These are phyloP conservation scores for Sclerotinia sclerotiorum DNA, from an alignment of 2,329 filamentous ascomycete species.

Conservation along the genomic window DNA sequence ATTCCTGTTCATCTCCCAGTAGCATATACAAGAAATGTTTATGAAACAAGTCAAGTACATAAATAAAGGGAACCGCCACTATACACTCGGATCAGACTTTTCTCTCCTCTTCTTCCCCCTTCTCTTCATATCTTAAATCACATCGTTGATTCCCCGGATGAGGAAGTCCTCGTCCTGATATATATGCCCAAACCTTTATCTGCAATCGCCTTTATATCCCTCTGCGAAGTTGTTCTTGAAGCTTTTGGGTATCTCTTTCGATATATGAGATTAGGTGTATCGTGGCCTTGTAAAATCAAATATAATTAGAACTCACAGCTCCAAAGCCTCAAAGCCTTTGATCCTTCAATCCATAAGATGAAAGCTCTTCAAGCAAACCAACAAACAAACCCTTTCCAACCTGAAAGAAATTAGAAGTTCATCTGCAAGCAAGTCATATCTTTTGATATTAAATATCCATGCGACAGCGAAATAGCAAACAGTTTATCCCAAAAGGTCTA, in stretches of 20 bases:
- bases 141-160: neutral
- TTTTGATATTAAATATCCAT: neutral
- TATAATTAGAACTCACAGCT: neutral
- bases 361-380: neutral
- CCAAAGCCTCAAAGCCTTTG: neutral
- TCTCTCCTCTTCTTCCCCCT: neutral
- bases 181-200: neutral
- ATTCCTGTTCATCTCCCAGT: neutral
- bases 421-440: neutral
- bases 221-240: neutral
- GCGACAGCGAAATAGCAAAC: neutral
- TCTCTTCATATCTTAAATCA: neutral
- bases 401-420: neutral
- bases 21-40: neutral
- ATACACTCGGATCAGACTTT: neutral
- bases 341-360: too few relatives aligned
- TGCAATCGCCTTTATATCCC: neutral
- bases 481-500: neutral
- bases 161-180: neutral
- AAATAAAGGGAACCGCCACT: neutral
- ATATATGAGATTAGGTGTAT: neutral
- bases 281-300: neutral
- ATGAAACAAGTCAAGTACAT: neutral
- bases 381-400: neutral
- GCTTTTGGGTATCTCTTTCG: neutral